phyloP scores from a whole-genome alignment of 169 alveolate genomes.

The Eimeria maxima region DNA sequence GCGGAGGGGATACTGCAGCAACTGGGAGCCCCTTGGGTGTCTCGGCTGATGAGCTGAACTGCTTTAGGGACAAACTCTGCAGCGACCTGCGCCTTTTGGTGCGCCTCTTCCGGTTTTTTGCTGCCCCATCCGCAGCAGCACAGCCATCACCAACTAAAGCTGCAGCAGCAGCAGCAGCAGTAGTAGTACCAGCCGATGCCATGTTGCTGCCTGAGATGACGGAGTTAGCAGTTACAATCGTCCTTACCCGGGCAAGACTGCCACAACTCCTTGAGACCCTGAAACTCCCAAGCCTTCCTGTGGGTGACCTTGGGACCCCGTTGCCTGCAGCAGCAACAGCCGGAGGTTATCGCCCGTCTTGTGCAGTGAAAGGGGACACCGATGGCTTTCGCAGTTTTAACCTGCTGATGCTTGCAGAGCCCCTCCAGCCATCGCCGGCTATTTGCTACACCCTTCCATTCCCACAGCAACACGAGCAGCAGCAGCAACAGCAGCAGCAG shows the following conservation, averaged over 20 bases:
- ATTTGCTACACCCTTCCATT: not conserved
- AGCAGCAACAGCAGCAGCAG: not conserved
- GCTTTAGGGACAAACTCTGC: not conserved
- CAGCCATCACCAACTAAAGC: not conserved
- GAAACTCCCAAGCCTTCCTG: not conserved
- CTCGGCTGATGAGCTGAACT: not conserved
- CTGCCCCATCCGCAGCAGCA: slow-evolving; percentile 5
- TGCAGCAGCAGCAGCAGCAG: slow-evolving; percentile 25
- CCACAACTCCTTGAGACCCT: slow-evolving; percentile 6
- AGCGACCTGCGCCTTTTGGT: slow-evolving; percentile 1
- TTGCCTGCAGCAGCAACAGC: slow-evolving; percentile 6
- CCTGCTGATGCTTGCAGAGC: slow-evolving; percentile 44
- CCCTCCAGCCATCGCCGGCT: slow-evolving; percentile 4
- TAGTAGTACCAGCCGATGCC: not conserved
- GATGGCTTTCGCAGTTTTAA: not conserved
- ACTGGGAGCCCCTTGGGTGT: not conserved
- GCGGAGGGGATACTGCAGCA: not conserved
- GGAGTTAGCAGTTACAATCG: not conserved
- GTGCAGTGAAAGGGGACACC: not conserved
- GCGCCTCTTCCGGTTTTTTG: not conserved
- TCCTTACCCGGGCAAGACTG: not conserved
- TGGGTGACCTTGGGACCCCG: not conserved
- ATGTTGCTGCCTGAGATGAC: not conserved
- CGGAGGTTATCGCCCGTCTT: not conserved
- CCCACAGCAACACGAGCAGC: not conserved